Conservation (phyloP, 305 asterid genomes). For the Rubia balearica region DNA sequence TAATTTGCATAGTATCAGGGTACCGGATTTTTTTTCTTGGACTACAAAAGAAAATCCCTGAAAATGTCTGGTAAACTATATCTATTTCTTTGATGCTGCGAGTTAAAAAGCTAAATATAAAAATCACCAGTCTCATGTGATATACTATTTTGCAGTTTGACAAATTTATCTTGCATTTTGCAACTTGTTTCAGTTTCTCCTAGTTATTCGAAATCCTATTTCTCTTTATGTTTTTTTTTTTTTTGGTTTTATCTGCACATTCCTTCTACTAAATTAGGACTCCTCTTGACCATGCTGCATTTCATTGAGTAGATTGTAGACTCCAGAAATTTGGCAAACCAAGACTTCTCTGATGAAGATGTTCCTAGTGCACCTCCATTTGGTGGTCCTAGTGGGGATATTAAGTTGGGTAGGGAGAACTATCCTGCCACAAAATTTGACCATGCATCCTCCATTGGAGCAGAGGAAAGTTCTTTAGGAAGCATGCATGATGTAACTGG, state of each 20-base stretch:
- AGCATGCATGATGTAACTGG: conserved; percentile 20
- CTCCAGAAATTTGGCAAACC: conserved; percentile 21
- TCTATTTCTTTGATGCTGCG: background rate
- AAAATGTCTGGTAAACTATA: background rate
- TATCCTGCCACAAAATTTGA: conserved; percentile 22
- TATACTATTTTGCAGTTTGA: conserved; percentile 10
- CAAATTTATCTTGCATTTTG: background rate
- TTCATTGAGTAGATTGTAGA: conserved; percentile 24
- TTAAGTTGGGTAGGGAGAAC: conserved; percentile 26
- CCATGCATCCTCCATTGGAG: conserved; percentile 11
- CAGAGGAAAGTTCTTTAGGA: conserved; percentile 16
- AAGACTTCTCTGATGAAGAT: conserved; percentile 33
- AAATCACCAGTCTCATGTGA: background rate
- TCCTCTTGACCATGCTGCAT: conserved; percentile 14
- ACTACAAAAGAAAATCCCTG: background rate
- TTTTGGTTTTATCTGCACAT: background rate
- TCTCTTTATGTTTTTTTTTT: background rate
- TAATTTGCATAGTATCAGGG: background rate
- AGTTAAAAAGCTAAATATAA: background rate
- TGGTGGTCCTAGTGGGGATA: conserved; percentile 31
- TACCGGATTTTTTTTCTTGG: conserved; percentile 12
- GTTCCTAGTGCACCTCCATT: conserved; percentile 52
- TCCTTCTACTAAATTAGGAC: background rate
- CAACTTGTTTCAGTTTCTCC: background rate
- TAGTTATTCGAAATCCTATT: background rate